These are phyloP conservation scores for Asterionellopsis glacialis DNA, from an alignment of 108 stramenopile species.

Conservation along the genomic window DNA sequence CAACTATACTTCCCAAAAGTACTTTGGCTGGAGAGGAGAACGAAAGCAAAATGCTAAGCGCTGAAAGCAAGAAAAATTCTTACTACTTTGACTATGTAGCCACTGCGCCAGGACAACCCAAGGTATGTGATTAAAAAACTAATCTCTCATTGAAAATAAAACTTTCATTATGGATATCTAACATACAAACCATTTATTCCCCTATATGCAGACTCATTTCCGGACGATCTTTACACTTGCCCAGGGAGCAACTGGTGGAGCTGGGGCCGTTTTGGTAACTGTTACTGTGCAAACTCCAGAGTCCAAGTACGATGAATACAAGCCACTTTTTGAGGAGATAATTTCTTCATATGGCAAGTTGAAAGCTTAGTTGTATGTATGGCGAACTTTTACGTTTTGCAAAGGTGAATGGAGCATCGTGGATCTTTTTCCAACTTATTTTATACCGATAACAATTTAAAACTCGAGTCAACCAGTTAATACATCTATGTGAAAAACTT, in stretches of 20 bases:
- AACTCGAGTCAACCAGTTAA: too few species aligned
- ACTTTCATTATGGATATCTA: too few species aligned
- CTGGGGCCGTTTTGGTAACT: conserved; percentile 69
- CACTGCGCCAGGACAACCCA: conserved; percentile 19
- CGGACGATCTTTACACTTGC: conserved; percentile 66
- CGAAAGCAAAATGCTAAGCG: conserved; percentile 50
- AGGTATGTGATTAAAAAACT: conserved; percentile 4
- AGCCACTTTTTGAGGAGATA: conserved; percentile 57
- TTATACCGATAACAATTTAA: too few species aligned
- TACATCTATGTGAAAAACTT: too few species aligned
- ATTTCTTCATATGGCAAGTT: conserved; percentile 57
- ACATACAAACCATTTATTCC: too few species aligned
- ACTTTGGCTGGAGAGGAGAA: conserved; percentile 44
- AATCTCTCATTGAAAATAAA: too few species aligned
- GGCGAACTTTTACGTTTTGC: too few species aligned
- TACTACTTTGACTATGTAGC: conserved; percentile 69
- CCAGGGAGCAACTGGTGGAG: conserved; percentile 40
- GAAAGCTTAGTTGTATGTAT: too few species aligned
- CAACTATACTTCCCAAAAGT: conserved; percentile 79
- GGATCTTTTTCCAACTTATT: too few species aligned
- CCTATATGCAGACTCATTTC: conserved; percentile 44
- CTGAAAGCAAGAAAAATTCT: conserved; percentile 55
- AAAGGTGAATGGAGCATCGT: too few species aligned
- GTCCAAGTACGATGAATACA: conserved; percentile 38
- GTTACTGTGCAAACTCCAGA: conserved; percentile 71